phyloP scores from a whole-genome alignment of 352 stramenopile species.

The Chrysophaeum taylorii region DNA sequence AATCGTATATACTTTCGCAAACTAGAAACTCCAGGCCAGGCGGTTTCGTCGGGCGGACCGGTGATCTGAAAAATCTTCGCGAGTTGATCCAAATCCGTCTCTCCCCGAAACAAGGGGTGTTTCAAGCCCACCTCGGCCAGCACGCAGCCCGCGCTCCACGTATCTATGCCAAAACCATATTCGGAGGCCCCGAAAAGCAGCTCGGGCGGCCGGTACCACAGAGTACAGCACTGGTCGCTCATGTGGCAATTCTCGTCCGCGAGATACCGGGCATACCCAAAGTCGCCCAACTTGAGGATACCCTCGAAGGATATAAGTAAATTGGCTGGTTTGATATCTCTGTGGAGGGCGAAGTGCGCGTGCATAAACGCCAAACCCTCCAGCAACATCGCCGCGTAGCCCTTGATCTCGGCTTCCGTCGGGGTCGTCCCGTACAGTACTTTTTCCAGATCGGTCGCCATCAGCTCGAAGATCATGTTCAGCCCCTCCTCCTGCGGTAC shows the following conservation, averaged over 20 bases:
- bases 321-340: not conserved
- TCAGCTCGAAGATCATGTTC: not conserved
- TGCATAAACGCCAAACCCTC: not conserved
- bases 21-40: too few species aligned
- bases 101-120: conserved; percentile 82
- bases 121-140: conserved; percentile 83
- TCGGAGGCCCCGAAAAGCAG: conserved; percentile 84
- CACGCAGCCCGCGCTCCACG: conserved; percentile 87
- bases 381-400: not conserved
- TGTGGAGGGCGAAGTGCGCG: not conserved
- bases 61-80: conserved; percentile 92
- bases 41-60: too few species aligned
- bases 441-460: not conserved
- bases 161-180: conserved; percentile 70
- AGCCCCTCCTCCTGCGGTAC: not conserved
- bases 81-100: conserved; percentile 86
- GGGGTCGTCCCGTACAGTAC: not conserved
- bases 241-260: too few species aligned
- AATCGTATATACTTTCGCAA: too few species aligned
- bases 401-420: not conserved
- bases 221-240: too few species aligned
- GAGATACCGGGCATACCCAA: conserved; percentile 8
- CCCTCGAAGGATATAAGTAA: not conserved
- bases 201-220: conserved; percentile 84
- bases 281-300: not conserved